Base-by-base conservation (phyloP, 768 basidiomycete genomes). In the Leccinum broughii region DNA sequence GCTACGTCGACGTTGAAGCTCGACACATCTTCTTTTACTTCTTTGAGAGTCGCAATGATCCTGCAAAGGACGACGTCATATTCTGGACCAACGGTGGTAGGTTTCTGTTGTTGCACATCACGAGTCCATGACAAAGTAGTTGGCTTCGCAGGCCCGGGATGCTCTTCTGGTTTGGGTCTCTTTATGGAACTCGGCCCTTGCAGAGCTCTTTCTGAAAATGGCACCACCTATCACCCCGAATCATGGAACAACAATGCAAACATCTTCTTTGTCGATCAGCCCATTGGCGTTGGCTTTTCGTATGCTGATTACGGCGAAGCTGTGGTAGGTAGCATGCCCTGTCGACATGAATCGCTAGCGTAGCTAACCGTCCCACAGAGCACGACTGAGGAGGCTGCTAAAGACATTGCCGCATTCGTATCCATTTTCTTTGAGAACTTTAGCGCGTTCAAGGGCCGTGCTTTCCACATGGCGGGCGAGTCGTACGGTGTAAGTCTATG, bases 161-260 rank as follows among this genome's bases (percentile, higher is more conserved):
- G 79, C 65, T 83, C 83, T 3, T 81, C 81, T 44, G 83, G 82
- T 75, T 76, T 87, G 1, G 90, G 88, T 4, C 77, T 91, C 14
- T 80, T 91, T 62, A 88, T 89, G 80, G 90, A 90, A 70, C 75
- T 81, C 64, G 91, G 91, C 20, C 91, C 91, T 1, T 93, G 92
- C 70, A 80, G 83, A 46, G 80, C 90, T 15, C 74, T 78, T 10
- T 77, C 78, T 20, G 73, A 75, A 49, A 79, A 85, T 35, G 80
- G 78, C 34, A 78, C 86, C 1, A 78, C 74, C 2, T 83, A 78
- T 68, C 81, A 87, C 60, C 81, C 83, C 0, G 80, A 87, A 51
- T 80, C 85, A 0, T 90, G 88, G 89, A 90, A 87, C 63, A 78
- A 78, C 20, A 83, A 87, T 54, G 85, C 88, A 57, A 79, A 77